A percentile compares a stretch with the other conserved stretches of the same genome.
These are phyloP conservation scores for Cornus suecica DNA, from an alignment of 148 eudicot genomes.

Conservation along the genomic window DNA sequence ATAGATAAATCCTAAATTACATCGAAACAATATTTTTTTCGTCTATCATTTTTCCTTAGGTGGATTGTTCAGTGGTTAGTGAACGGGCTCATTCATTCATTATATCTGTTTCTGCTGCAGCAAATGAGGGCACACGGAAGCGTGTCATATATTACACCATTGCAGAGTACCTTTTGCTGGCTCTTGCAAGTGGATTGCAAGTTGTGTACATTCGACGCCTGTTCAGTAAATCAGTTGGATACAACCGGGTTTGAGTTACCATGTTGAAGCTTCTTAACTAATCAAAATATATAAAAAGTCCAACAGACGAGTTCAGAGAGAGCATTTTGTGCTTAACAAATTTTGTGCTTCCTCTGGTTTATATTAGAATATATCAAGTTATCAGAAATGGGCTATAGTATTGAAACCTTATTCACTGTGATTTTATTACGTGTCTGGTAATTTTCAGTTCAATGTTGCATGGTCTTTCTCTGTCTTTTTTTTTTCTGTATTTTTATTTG, in stretches of 20 bases:
- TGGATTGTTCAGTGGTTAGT: not conserved
- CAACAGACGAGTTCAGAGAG: not conserved
- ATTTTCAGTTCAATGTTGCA: no score
- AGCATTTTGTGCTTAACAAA: not conserved
- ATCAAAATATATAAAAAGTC: conserved; percentile 5
- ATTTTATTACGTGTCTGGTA: no score
- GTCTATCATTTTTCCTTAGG: not conserved
- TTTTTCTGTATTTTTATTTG: no score
- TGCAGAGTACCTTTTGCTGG: conserved; percentile 55
- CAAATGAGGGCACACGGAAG: conserved; percentile 64
- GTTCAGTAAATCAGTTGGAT: conserved; percentile 55
- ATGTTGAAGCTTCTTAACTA: not conserved
- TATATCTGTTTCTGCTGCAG: conserved; percentile 27
- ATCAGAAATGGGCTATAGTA: no score
- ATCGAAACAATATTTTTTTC: no score
- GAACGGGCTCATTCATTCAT: not conserved
- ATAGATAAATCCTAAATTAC: not conserved
- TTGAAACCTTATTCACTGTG: no score
- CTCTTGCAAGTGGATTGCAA: conserved; percentile 48
- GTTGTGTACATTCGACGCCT: conserved; percentile 48
- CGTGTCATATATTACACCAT: conserved; percentile 59
- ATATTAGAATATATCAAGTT: not conserved
- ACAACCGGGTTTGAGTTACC: conserved; percentile 43
- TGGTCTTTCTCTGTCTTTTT: no score
- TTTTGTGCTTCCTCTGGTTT: not conserved